These are phyloP conservation scores for Actinidia arguta DNA, from an alignment of 179 eudicot genomes.

Conservation along the genomic window DNA sequence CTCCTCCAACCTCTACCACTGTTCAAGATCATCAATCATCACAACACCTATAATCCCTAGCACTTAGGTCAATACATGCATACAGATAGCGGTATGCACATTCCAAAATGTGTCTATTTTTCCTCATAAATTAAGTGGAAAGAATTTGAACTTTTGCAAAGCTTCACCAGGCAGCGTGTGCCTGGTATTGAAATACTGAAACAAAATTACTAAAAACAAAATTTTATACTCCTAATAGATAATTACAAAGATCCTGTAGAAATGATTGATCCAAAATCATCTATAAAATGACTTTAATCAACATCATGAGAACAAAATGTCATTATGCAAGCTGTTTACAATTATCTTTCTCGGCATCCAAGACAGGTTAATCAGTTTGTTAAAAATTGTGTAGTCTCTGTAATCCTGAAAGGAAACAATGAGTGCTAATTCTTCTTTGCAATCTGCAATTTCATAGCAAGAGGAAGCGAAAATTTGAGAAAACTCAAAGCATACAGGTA, in stretches of 20 bases:
- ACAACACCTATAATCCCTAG: too few relatives aligned
- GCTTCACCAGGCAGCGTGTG: too few relatives aligned
- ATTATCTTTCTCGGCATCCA: not conserved
- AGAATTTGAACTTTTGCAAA: too few relatives aligned
- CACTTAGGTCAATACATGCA: too few relatives aligned
- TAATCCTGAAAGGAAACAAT: not conserved
- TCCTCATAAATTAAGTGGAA: too few relatives aligned
- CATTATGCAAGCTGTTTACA: not conserved
- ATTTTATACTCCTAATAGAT: not conserved
- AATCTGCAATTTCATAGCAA: too few relatives aligned
- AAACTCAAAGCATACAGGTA: too few relatives aligned
- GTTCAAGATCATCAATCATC: too few relatives aligned
- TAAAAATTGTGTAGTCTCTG: not conserved
- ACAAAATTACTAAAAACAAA: not conserved
- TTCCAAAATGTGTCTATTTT: too few relatives aligned
- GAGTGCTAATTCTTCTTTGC: not conserved
- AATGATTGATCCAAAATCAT: not conserved
- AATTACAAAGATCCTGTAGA: not conserved
- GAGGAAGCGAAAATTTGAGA: not conserved
- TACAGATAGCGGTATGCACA: too few relatives aligned
- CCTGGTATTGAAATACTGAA: too few relatives aligned
- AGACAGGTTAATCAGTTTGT: not conserved
- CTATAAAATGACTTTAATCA: not conserved
- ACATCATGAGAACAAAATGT: not conserved
- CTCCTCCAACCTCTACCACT: too few relatives aligned